Conservation (phyloP, 2,329 filamentous ascomycete genomes). For the Verticillium tricorpus region DNA sequence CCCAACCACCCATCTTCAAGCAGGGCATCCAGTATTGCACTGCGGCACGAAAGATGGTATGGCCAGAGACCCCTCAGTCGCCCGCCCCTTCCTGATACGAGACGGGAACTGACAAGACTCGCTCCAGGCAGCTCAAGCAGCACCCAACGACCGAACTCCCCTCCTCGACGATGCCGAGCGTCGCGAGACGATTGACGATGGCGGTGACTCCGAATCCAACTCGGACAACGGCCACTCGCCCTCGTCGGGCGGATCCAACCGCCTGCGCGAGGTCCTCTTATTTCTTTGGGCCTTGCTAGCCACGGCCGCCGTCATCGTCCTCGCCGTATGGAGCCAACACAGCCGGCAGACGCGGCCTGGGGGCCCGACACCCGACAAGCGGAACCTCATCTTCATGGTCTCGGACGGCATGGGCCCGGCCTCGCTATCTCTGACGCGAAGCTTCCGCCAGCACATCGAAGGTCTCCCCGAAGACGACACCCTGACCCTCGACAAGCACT, state of each 20-base stretch:
- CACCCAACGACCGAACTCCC: conserved; percentile 32
- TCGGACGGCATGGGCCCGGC: conserved; percentile 98
- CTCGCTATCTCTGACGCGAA: conserved; percentile 79
- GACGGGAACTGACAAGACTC: neutral
- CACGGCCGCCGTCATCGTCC: conserved; percentile 71
- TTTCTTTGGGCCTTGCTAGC: conserved; percentile 81
- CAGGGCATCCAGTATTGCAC: neutral
- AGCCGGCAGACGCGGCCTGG: conserved; percentile 43
- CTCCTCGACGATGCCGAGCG: conserved; percentile 32
- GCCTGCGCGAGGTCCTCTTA: conserved; percentile 66
- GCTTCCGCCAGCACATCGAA: conserved; percentile 75
- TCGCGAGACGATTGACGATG: conserved; percentile 14
- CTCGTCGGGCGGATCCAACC: conserved; percentile 24
- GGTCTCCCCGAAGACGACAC: conserved; percentile 70
- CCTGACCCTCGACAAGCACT: conserved; percentile 77
- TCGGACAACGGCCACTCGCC: conserved; percentile 3
- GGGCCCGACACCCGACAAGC: conserved; percentile 48
- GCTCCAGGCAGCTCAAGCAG: neutral
- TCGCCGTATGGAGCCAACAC: conserved; percentile 76
- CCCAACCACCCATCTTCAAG: neutral
- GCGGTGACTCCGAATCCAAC: conserved; percentile 18
- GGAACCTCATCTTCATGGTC: conserved; percentile 98
- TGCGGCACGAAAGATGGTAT: neutral
- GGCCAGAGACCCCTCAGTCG: neutral
- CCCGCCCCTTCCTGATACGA: neutral